Conservation (phyloP, 768 basidiomycete species). For the Phanerochaete sordida region DNA sequence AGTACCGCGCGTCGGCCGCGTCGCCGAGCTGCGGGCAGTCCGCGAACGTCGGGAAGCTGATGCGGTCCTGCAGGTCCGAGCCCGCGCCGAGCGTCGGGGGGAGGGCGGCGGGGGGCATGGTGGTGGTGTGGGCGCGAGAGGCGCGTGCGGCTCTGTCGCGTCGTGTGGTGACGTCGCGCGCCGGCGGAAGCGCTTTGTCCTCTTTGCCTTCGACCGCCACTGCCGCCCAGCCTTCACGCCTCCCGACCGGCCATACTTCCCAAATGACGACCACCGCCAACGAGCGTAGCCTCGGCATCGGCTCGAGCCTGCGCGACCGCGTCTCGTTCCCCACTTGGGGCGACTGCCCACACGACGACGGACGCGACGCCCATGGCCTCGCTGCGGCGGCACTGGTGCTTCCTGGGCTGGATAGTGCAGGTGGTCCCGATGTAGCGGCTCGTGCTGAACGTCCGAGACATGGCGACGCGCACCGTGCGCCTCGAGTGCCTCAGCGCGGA, state of each 20-base stretch:
- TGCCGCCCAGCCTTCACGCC: background rate
- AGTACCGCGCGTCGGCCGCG: background rate
- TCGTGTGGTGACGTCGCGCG: background rate
- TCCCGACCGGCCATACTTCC: too few relatives aligned
- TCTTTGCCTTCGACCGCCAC: background rate
- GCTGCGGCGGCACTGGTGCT: conserved; percentile 8
- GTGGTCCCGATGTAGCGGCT: background rate
- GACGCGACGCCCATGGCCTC: background rate
- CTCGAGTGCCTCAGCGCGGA: conserved; percentile 4
- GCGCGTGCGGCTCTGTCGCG: background rate
- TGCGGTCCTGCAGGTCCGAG: background rate
- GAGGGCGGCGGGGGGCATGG: background rate
- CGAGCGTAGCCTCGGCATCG: background rate
- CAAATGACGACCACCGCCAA: background rate
- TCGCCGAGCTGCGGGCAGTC: background rate
- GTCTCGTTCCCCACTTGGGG: conserved; percentile 3
- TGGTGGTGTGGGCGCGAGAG: background rate
- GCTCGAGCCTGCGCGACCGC: conserved; percentile 6
- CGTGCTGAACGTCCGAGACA: background rate
- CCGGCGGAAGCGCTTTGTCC: background rate
- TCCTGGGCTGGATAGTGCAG: background rate
- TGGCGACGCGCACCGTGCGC: background rate
- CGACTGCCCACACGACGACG: conserved; percentile 3
- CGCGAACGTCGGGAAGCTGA: background rate
- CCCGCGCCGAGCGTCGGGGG: background rate